phyloP scores from a whole-genome alignment of 495 filamentous ascomycete species.

The Neurospora discreta region DNA sequence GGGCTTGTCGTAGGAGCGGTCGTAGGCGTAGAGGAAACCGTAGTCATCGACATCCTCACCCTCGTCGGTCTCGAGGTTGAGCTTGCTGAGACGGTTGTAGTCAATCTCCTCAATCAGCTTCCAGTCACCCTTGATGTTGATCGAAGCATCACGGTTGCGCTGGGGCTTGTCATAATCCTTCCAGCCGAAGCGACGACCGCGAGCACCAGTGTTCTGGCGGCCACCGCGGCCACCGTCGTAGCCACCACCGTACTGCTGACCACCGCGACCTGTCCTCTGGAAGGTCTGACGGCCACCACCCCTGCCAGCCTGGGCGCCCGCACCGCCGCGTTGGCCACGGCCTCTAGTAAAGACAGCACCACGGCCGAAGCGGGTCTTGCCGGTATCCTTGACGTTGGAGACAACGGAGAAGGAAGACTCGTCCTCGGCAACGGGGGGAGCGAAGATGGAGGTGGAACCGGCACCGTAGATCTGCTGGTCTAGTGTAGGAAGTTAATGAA shows the following conservation, averaged over 20 bases:
- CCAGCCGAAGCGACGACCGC: constrained; percentile 85
- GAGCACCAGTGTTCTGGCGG: constrained; percentile 36
- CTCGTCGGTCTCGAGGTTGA: constrained; percentile 87
- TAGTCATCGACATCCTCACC: constrained; percentile 92
- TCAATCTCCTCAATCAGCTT: constrained; percentile 95
- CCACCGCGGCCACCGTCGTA: constrained; percentile 50
- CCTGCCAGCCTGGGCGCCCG: constrained; percentile 47
- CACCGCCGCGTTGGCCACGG: constrained; percentile 64
- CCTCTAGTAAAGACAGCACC: constrained; percentile 82
- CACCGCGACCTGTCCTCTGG: constrained; percentile 33
- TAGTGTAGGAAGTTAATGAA: constrained; percentile 20
- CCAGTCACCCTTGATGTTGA: constrained; percentile 93
- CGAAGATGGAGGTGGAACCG: constrained; percentile 75
- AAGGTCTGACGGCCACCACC: constrained; percentile 51
- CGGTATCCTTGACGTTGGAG: constrained; percentile 76
- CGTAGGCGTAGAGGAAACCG: constrained; percentile 96
- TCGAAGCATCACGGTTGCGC: constrained; percentile 86
- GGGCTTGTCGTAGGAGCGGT: constrained; percentile 84
- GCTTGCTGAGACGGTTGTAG: constrained; percentile 85
- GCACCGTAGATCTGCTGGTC: constrained; percentile 97
- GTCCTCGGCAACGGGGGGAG: constrained; percentile 82
- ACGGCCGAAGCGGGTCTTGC: constrained; percentile 78
- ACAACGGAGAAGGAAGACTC: constrained; percentile 97
- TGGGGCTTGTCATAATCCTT: constrained; percentile 98
- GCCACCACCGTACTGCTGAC: constrained; percentile 31